Base-by-base conservation (phyloP, 345 rosid genomes). In the Microcos paniculata region DNA sequence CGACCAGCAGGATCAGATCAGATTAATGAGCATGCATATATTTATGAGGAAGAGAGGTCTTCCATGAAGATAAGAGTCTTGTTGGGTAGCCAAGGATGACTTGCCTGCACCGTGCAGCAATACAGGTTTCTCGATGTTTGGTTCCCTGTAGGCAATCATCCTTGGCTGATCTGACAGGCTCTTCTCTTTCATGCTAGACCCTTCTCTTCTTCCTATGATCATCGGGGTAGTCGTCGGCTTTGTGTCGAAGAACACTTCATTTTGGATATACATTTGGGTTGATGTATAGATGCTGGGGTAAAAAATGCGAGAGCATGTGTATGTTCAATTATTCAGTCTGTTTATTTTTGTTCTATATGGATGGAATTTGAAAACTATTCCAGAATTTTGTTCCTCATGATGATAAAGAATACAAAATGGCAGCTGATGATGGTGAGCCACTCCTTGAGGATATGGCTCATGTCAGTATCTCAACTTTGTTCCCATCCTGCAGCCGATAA, bases 121-220 rank as follows among this genome's bases (percentile, higher is more conserved):
- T 35, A 35, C 40, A 35, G 40, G 40, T 35, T 7, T 42, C 6
- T 38, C n/a, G 18, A 0, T 53, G 26, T 75, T 55, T 18, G 49
- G 46, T 28, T 52, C 21, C 8, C 75, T 7, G n/a, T n/a, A 79
- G 87, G 88, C 86, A 82, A 77, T 78, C 87, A 57, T 71, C 74
- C 85, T 81, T 76, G 82, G 82, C 85, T 85, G 76, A 16, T 19
- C 78, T 69, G 80, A 82, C 83, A 21, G 71, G 62, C 83, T 79
- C 82, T 82, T 79, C 64, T 72, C 74, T 42, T 10, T 83, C 84
- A 80, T 83, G 85, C 69, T 65, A 80, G 85, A 77, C 83, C 81
- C 83, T 19, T 71, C 68, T 83, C 80, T 83, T 83, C 84, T 40
- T 65, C 30, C 72, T 63, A 16, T 13, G 8, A 52, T 16, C 42